A percentile compares a stretch with the other conserved stretches of the same genome.
phyloP scores from a whole-genome alignment of 1,139 yeast species.

The Dujonia santamariae region DNA sequence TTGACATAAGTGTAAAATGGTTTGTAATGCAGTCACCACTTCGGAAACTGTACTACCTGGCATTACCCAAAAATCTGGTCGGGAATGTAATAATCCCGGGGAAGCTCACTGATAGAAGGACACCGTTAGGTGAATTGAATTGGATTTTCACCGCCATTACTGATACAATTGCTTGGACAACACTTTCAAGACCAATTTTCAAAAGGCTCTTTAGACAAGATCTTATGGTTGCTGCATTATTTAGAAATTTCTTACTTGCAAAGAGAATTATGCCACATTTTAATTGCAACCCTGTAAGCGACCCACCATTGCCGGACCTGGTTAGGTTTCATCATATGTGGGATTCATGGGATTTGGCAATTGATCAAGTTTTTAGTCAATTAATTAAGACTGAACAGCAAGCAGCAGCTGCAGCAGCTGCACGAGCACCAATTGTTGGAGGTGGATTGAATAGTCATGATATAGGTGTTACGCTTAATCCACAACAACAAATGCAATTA shows the following conservation, averaged over 20 bases:
- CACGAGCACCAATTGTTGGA: background rate
- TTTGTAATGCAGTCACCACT: slow-evolving; percentile 82
- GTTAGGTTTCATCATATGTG: slow-evolving; percentile 87
- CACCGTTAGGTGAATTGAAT: slow-evolving; percentile 92
- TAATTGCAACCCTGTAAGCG: slow-evolving; percentile 92
- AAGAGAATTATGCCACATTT: slow-evolving; percentile 92
- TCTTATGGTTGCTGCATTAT: slow-evolving; percentile 92
- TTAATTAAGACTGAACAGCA: slow-evolving; percentile 31
- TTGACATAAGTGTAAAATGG: slow-evolving; percentile 90
- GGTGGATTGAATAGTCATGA: background rate
- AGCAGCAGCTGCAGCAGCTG: background rate
- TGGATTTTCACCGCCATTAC: slow-evolving; percentile 99
- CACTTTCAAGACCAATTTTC: slow-evolving; percentile 82
- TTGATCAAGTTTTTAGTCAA: slow-evolving; percentile 86
- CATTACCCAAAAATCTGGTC: slow-evolving; percentile 46
- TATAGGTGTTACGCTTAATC: background rate
- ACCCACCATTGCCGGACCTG: slow-evolving; percentile 86
- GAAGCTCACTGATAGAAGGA: slow-evolving; percentile 83
- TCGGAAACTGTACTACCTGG: slow-evolving; percentile 59
- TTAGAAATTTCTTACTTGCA: slow-evolving; percentile 87
- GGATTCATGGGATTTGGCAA: slow-evolving; percentile 98
- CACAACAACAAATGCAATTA: background rate
- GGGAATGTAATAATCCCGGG: slow-evolving; percentile 83
- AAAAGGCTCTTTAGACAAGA: slow-evolving; percentile 92
- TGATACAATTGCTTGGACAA: slow-evolving; percentile 97